These are phyloP conservation scores for Symbiodinium natans DNA, from an alignment of 73 alveolate species.

Conservation along the genomic window DNA sequence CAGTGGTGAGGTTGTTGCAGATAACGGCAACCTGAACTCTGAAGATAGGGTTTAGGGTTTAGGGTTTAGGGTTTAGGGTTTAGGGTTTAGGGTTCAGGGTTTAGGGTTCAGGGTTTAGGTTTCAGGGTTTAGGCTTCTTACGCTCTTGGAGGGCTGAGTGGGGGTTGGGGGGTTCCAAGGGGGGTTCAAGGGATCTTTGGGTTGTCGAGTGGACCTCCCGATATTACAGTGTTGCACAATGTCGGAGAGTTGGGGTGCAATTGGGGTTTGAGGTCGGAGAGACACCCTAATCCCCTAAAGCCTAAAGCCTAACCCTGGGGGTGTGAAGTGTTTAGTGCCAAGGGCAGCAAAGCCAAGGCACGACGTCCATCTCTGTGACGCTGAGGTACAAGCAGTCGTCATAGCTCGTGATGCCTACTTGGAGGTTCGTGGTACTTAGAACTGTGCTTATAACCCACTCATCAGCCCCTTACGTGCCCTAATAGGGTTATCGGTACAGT, in stretches of 20 bases:
- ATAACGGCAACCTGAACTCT: constrained; percentile 49
- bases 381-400: constrained; percentile 30
- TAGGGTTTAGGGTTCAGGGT: neutral
- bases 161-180: neutral
- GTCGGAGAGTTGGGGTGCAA: neutral
- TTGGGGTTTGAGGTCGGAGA: neutral
- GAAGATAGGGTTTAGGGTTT: neutral
- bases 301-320: too few species aligned
- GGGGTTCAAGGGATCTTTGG: neutral
- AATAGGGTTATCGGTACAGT: too few species aligned
- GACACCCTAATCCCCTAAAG: neutral
- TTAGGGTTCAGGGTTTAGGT: neutral
- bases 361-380: constrained; percentile 69
- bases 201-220: neutral
- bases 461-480: too few species aligned
- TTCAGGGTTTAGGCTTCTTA: too few species aligned
- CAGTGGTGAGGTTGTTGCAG: constrained; percentile 22
- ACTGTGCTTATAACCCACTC: too few species aligned
- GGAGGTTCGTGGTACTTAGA: too few species aligned
- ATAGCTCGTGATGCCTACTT: constrained; percentile 48
- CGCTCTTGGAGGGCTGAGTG: neutral
- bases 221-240: neutral
- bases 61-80: neutral
- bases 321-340: neutral
- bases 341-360: neutral